Evolutionary conservation across 169 alveolate genomes (phyloP).

Genomic region (Theileria annulata): DNA sequence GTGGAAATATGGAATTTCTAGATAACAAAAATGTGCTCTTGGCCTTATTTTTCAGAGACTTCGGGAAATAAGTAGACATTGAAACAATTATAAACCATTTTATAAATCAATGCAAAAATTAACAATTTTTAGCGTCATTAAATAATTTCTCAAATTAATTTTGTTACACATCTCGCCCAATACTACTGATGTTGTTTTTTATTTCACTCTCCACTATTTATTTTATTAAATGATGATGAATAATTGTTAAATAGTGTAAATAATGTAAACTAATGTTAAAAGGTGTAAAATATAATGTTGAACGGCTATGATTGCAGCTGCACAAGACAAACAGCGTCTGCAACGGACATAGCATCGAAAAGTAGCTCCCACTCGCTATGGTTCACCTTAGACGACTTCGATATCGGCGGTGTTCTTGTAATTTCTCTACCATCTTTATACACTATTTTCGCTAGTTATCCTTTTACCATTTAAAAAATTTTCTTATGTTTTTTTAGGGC

Average conservation of each 20-base stretch:
- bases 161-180: constrained; percentile 15
- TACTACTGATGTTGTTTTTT: background rate
- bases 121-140: background rate
- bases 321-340: constrained; percentile 59
- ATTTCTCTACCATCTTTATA: background rate
- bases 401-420: constrained; percentile 78
- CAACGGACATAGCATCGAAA: constrained; percentile 68
- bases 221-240: background rate
- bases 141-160: background rate
- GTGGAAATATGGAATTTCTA: constrained; percentile 5
- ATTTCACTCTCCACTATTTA: background rate
- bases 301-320: constrained; percentile 29
- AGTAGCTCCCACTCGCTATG: constrained; percentile 73
- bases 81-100: background rate
- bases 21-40: constrained; percentile 38
- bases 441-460: no score
- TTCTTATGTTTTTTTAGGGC: constrained; percentile 70
- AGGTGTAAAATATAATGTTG: background rate
- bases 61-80: constrained; percentile 67
- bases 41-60: constrained; percentile 61
- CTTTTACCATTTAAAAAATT: no score
- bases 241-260: background rate
- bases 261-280: constrained; percentile 3
- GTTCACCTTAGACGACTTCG: constrained; percentile 76
- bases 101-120: background rate